These are phyloP conservation scores for Pythium guiyangense DNA, from an alignment of 352 stramenopile genomes.

Conservation along the genomic window DNA sequence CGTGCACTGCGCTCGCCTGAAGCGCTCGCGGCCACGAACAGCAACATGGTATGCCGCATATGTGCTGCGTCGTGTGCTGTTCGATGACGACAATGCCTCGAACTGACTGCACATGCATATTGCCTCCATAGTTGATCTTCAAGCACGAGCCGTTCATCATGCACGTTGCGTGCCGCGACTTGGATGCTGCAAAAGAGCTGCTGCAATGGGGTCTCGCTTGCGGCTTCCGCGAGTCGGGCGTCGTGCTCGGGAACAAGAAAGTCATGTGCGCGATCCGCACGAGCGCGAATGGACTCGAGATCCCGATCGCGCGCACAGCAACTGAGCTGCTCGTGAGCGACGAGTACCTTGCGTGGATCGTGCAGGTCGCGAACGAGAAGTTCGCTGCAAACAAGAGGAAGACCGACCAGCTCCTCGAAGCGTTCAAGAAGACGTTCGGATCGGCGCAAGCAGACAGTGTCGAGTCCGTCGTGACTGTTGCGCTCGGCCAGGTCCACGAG, in stretches of 20 bases:
- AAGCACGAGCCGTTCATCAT: slow-evolving; percentile 93
- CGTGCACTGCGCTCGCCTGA: slow-evolving; percentile 36
- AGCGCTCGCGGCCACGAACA: slow-evolving; percentile 18
- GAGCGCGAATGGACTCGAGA: slow-evolving; percentile 82
- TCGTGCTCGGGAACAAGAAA: slow-evolving; percentile 85
- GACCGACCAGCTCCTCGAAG: slow-evolving; percentile 61
- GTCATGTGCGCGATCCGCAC: slow-evolving; percentile 91
- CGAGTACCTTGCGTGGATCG: slow-evolving; percentile 66
- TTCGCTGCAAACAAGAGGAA: slow-evolving; percentile 74
- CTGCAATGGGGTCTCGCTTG: slow-evolving; percentile 77
- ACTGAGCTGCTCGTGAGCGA: slow-evolving; percentile 59
- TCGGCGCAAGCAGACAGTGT: not conserved
- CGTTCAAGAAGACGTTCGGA: slow-evolving; percentile 42
- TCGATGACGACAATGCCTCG: not conserved
- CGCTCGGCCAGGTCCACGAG: slow-evolving; percentile 11
- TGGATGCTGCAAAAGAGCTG: slow-evolving; percentile 72
- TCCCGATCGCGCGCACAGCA: slow-evolving; percentile 59
- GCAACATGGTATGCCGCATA: slow-evolving; percentile 56
- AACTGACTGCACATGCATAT: not conserved
- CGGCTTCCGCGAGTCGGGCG: slow-evolving; percentile 88
- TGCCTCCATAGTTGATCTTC: slow-evolving; percentile 55
- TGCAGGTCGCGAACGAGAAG: slow-evolving; percentile 83
- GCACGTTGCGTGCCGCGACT: slow-evolving; percentile 84
- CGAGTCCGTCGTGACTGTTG: slow-evolving; percentile 8
- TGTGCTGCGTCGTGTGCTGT: not conserved